phyloP scores from a whole-genome alignment of 2,329 filamentous ascomycete species.

The Alternaria sp. region DNA sequence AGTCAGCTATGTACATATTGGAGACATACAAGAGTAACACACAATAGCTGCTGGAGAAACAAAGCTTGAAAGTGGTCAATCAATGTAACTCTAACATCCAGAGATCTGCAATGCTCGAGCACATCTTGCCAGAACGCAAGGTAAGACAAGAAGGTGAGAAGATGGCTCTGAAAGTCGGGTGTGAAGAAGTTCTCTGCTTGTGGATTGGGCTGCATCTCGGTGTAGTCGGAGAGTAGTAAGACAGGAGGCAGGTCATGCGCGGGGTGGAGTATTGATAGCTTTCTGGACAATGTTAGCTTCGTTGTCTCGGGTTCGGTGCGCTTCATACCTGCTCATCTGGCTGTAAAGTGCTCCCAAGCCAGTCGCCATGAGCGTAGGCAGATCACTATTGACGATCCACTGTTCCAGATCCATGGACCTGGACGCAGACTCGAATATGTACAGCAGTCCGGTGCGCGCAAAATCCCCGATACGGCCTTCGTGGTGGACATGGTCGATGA shows the following conservation, averaged over 20 bases:
- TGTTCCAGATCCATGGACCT: slow-evolving; percentile 83
- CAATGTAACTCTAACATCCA: slow-evolving; percentile 89
- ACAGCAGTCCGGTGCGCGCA: slow-evolving; percentile 88
- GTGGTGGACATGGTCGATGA: slow-evolving; percentile 96
- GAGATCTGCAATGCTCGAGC: slow-evolving; percentile 89
- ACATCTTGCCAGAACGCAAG: slow-evolving; percentile 98
- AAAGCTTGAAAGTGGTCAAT: slow-evolving; percentile 97
- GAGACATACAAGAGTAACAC: slow-evolving; percentile 40
- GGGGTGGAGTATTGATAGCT: slow-evolving; percentile 81
- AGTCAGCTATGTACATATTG: slow-evolving; percentile 16
- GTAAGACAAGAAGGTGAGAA: slow-evolving; percentile 93
- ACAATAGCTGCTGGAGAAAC: slow-evolving; percentile 93
- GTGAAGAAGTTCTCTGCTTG: slow-evolving; percentile 74
- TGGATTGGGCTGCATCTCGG: slow-evolving; percentile 71
- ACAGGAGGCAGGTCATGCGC: slow-evolving; percentile 79
- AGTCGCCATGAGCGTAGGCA: slow-evolving; percentile 96
- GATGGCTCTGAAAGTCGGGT: slow-evolving; percentile 78
- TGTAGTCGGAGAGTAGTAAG: slow-evolving; percentile 87
- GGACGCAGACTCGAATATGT: slow-evolving; percentile 93
- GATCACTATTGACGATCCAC: slow-evolving; percentile 96
- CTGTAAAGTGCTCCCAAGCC: slow-evolving; percentile 82
- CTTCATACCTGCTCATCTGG: slow-evolving; percentile 65
- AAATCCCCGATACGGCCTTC: slow-evolving; percentile 96
- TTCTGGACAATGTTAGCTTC: slow-evolving; percentile 55
- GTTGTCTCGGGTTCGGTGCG: neutral